These are phyloP conservation scores for Lepidopterella palustris DNA, from an alignment of 495 filamentous ascomycete genomes.

Conservation along the genomic window DNA sequence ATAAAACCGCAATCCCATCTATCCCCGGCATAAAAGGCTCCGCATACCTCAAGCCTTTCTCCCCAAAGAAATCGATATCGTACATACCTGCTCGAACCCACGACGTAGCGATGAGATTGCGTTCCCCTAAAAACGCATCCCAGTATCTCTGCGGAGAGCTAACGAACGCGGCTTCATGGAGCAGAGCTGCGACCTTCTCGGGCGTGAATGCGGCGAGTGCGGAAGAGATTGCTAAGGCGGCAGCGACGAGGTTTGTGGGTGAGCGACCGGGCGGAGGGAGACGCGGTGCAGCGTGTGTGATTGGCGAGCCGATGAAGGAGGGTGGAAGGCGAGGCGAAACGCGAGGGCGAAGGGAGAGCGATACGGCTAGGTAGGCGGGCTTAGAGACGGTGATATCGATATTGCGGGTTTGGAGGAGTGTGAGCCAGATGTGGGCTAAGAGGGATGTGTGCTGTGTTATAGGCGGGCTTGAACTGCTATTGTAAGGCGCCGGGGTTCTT, in stretches of 20 bases:
- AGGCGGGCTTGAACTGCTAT: neutral
- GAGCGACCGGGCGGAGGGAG: neutral
- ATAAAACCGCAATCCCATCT: neutral
- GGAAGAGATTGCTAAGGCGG: neutral
- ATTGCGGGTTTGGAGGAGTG: neutral
- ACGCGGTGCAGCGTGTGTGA: neutral
- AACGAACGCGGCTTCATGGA: neutral
- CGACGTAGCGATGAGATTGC: neutral
- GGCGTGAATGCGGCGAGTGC: neutral
- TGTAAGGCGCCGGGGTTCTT: neutral
- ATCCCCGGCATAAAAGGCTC: neutral
- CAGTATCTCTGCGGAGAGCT: neutral
- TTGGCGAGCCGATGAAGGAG: neutral
- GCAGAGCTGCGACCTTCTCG: neutral
- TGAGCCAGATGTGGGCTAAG: neutral
- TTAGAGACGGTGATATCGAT: neutral
- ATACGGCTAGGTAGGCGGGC: neutral
- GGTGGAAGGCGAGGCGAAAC: neutral
- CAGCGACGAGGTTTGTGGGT: neutral
- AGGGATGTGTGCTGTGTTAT: neutral
- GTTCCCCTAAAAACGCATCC: neutral
- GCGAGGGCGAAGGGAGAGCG: neutral
- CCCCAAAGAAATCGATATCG: neutral
- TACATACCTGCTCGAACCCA: neutral
- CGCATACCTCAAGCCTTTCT: neutral